A percentile compares a stretch with the other conserved stretches of the same genome.
Conservation (phyloP, 805 yeast species). For the Kregervanrija fluxuum region DNA sequence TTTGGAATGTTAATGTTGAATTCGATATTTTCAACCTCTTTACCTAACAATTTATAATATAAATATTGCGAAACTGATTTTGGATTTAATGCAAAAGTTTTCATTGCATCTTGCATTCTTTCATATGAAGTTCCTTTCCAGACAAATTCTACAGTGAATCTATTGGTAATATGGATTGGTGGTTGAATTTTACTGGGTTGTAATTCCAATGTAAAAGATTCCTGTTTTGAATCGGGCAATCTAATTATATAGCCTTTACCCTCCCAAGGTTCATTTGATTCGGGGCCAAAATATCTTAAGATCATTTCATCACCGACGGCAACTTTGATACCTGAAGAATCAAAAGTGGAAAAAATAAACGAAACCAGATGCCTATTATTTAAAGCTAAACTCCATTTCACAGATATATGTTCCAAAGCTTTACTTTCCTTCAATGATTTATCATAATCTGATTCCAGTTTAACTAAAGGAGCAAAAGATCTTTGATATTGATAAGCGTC, state of each 20-base stretch:
- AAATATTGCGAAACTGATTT: conserved; percentile 66
- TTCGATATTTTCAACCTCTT: conserved; percentile 57
- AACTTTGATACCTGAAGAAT: conserved; percentile 55
- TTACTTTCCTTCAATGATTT: conserved; percentile 67
- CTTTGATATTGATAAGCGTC: conserved; percentile 85
- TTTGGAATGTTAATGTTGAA: conserved; percentile 58
- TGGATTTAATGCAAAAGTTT: conserved; percentile 59
- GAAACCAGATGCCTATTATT: conserved; percentile 62
- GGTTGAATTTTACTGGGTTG: conserved; percentile 38
- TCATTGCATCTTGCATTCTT: conserved; percentile 78
- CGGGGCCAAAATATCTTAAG: conserved; percentile 52
- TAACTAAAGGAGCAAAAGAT: conserved; percentile 75
- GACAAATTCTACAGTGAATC: conserved; percentile 77
- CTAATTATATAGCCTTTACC: conserved; percentile 64
- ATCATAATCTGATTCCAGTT: conserved; percentile 78
- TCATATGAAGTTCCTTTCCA: conserved; percentile 84
- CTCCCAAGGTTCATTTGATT: conserved; percentile 55
- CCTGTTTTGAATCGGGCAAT: conserved; percentile 59
- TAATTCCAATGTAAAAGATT: conserved; percentile 68
- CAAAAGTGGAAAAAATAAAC: conserved; percentile 62
- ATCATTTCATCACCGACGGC: conserved; percentile 82
- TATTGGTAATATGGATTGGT: conserved; percentile 52
- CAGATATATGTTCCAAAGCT: conserved; percentile 63
- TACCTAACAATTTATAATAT: conserved; percentile 75
- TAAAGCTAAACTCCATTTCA: conserved; percentile 66